phyloP scores from a whole-genome alignment of 345 rosid species.

The Boechera retrofracta region DNA sequence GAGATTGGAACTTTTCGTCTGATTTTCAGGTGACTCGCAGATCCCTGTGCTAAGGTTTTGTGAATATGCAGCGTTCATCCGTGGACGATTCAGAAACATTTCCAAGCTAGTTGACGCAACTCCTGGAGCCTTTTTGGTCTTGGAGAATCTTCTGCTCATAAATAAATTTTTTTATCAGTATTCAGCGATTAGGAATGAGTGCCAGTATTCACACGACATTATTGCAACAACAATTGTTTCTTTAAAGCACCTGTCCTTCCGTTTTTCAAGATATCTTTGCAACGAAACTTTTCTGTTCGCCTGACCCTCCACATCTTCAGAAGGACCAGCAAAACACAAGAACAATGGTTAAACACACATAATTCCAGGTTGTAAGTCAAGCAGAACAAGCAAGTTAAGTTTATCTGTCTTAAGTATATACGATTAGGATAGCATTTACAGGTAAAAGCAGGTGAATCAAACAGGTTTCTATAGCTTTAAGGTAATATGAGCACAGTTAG shows the following conservation, averaged over 20 bases:
- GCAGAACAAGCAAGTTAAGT: constrained; percentile 15
- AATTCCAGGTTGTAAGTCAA: constrained; percentile 6
- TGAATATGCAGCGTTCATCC: constrained; percentile 54
- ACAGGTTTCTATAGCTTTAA: constrained; percentile 5
- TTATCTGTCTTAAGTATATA: neutral
- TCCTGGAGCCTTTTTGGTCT: constrained; percentile 61
- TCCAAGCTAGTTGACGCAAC: constrained; percentile 58
- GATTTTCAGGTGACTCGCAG: constrained; percentile 53
- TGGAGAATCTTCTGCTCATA: constrained; percentile 60
- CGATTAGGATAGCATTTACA: neutral
- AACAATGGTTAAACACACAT: neutral
- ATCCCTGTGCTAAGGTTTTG: constrained; percentile 48
- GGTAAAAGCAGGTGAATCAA: neutral
- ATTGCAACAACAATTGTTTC: constrained; percentile 20
- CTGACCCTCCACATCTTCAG: constrained; percentile 72
- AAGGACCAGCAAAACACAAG: constrained; percentile 38
- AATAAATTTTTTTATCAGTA: constrained; percentile 7
- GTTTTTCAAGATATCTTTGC: constrained; percentile 80
- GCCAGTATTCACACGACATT: neutral
- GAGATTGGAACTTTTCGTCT: constrained; percentile 48
- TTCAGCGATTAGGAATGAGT: neutral
- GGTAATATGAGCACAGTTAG: constrained; percentile 7
- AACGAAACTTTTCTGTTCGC: constrained; percentile 64
- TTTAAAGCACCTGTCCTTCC: constrained; percentile 70
- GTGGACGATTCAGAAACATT: constrained; percentile 58